phyloP scores from a whole-genome alignment of 1,284 basidiomycete species.

The Sanghuangporus sanghuang region DNA sequence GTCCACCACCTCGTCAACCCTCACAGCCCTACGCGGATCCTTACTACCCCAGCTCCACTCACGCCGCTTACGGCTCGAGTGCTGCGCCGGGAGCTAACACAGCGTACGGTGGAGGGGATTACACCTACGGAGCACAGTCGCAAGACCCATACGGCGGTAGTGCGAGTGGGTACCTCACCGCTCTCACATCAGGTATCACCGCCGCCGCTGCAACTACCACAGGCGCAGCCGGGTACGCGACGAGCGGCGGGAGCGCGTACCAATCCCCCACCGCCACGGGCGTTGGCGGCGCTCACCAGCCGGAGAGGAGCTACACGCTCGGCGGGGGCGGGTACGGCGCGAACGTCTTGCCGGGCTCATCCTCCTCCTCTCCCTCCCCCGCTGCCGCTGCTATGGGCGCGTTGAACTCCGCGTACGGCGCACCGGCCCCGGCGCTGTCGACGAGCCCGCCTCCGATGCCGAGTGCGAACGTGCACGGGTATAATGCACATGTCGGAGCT shows the following conservation, averaged over 20 bases:
- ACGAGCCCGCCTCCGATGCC: constrained; percentile 19
- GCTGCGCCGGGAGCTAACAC: background rate
- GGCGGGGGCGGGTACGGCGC: constrained; percentile 53
- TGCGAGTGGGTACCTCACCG: background rate
- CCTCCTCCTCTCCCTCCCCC: background rate
- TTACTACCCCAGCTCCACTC: background rate
- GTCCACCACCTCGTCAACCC: constrained; percentile 29
- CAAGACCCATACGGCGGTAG: background rate
- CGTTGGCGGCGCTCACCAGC: background rate
- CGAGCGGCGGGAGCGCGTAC: background rate
- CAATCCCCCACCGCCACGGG: background rate
- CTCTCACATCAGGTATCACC: background rate
- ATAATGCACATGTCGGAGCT: background rate
- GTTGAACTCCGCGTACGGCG: background rate
- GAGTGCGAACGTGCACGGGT: background rate
- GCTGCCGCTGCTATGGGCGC: background rate
- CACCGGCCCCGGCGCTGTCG: background rate
- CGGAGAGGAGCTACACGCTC: constrained; percentile 52
- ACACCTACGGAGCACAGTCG: background rate
- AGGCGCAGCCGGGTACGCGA: background rate
- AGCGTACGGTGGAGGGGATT: background rate
- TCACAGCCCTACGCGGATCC: constrained; percentile 14
- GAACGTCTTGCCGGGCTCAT: constrained; percentile 35
- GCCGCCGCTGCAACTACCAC: background rate
- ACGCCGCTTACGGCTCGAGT: too few species aligned